These are phyloP conservation scores for Mycena haematopus DNA, from an alignment of 768 basidiomycete species.

Conservation along the genomic window DNA sequence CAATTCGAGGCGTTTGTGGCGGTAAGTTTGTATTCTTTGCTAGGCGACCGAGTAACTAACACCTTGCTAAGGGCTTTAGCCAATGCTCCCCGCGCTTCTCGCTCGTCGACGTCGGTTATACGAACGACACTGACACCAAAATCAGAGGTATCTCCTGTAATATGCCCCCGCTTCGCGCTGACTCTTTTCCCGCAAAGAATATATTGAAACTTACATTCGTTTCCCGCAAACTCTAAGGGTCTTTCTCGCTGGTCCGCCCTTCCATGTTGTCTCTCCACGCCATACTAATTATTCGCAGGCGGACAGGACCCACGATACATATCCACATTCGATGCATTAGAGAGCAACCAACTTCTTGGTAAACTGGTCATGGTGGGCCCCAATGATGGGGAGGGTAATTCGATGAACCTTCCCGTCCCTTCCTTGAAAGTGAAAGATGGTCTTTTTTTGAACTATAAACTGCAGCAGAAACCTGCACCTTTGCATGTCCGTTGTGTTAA, in stretches of 20 bases:
- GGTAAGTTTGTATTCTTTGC: constrained; percentile 36
- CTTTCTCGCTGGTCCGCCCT: constrained; percentile 68
- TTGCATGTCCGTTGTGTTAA: constrained; percentile 48
- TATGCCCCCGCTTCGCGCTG: not conserved
- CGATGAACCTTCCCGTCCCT: constrained; percentile 57
- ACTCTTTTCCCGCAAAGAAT: constrained; percentile 45
- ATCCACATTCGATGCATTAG: constrained; percentile 61
- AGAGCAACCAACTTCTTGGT: constrained; percentile 65
- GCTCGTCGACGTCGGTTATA: constrained; percentile 70
- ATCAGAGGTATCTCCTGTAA: constrained; percentile 65
- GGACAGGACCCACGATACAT: constrained; percentile 62
- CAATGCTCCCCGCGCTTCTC: constrained; percentile 76
- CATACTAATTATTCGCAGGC: constrained; percentile 43
- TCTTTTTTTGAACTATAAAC: constrained; percentile 50
- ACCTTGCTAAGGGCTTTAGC: constrained; percentile 62
- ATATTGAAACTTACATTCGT: constrained; percentile 70
- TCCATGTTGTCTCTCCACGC: constrained; percentile 4
- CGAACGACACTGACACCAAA: constrained; percentile 69
- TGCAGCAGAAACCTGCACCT: constrained; percentile 44
- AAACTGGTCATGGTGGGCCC: constrained; percentile 71
- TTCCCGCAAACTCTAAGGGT: constrained; percentile 78
- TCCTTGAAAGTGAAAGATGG: constrained; percentile 56
- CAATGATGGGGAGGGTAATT: constrained; percentile 47
- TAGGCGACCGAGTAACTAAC: not conserved
- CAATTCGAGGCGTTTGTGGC: constrained; percentile 74